Percentiles rank a stretch among this genome's conserved stretches.
These are phyloP conservation scores for Lagerstroemia speciosa DNA, from an alignment of 345 rosid species.

Conservation along the genomic window DNA sequence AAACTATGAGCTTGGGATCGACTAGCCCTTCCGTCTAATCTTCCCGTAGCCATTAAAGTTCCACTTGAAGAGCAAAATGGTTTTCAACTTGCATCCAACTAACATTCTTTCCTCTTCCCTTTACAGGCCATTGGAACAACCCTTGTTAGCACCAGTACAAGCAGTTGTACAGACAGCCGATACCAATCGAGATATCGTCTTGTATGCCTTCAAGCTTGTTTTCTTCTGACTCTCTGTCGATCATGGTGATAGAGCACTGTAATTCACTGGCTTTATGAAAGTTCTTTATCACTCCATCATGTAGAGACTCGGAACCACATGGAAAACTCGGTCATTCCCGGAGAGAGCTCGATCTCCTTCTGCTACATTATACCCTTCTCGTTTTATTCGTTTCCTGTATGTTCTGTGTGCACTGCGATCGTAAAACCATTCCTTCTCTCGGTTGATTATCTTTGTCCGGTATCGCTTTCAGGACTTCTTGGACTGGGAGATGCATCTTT, in stretches of 20 bases:
- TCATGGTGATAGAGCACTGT: background rate
- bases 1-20: background rate
- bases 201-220: background rate
- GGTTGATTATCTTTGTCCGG: no score
- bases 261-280: background rate
- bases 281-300: background rate
- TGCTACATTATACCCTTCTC: no score
- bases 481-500: constrained; percentile 59
- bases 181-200: background rate
- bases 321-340: no score
- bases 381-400: no score
- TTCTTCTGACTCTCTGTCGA: background rate
- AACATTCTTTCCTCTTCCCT: background rate
- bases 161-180: background rate
- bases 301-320: no score
- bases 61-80: background rate
- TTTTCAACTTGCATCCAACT: background rate
- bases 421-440: no score
- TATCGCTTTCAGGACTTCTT: background rate
- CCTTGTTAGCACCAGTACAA: background rate
- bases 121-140: background rate
- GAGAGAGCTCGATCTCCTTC: no score
- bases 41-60: background rate
- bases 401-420: no score
- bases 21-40: background rate